A percentile compares a stretch with the other conserved stretches of the same genome.
Conservation (phyloP, 176 grass and related monocot genomes). For the Panicum miliaceum region DNA sequence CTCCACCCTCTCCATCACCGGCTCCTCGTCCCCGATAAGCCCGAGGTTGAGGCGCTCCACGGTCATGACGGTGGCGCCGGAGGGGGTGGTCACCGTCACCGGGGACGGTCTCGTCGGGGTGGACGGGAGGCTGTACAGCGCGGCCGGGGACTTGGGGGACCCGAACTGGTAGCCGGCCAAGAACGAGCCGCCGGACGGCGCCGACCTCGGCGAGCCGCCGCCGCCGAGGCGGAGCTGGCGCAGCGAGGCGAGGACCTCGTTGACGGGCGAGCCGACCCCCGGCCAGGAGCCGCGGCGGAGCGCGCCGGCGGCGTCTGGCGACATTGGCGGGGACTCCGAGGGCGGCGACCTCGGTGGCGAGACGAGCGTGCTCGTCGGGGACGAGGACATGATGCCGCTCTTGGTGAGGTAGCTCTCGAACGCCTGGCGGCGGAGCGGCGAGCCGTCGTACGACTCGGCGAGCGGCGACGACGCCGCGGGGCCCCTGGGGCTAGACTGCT, state of each 20-base stretch:
- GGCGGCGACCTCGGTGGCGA: constrained; percentile 66
- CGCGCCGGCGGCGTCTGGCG: constrained; percentile 42
- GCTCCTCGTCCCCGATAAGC: constrained; percentile 44
- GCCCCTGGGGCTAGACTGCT: constrained; percentile 43
- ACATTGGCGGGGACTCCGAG: constrained; percentile 79
- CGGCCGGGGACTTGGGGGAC: constrained; percentile 47
- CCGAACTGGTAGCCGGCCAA: constrained; percentile 45
- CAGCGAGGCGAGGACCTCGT: constrained; percentile 61
- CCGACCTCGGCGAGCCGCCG: constrained; percentile 47
- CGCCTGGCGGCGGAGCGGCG: constrained; percentile 68
- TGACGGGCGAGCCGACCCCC: constrained; percentile 42
- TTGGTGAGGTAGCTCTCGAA: constrained; percentile 65
- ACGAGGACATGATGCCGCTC: constrained; percentile 50
- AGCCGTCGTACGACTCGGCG: constrained; percentile 82
- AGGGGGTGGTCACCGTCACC: background rate
- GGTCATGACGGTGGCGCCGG: constrained; percentile 31
- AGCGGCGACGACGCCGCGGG: background rate
- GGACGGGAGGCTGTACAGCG: constrained; percentile 60
- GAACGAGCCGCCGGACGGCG: constrained; percentile 42
- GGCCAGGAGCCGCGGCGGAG: constrained; percentile 57
- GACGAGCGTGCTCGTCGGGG: constrained; percentile 78
- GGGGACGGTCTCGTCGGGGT: constrained; percentile 46
- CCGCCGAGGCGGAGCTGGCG: constrained; percentile 66
- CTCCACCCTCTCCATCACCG: constrained; percentile 71
- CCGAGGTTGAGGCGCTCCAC: constrained; percentile 51